A percentile compares a stretch with the other conserved stretches of the same genome.
Evolutionary conservation across 768 basidiomycete genomes (phyloP).

Genomic region (Hypholoma sublateritium): DNA sequence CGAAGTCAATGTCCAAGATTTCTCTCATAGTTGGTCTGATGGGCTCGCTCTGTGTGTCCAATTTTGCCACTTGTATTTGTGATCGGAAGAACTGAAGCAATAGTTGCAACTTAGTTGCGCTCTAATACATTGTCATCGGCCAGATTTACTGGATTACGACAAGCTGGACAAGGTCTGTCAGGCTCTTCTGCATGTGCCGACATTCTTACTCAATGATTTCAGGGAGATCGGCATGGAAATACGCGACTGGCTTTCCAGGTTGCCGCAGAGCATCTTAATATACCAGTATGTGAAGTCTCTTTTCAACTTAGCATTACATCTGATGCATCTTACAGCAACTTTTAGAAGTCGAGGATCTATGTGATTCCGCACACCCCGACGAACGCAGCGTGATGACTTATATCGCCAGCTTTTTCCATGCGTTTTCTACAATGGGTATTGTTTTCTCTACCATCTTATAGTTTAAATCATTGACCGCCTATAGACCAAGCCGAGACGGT

Average conservation of each 20-base stretch:
- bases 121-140: slow-evolving; percentile 95
- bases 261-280: slow-evolving; percentile 85
- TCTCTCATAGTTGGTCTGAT: slow-evolving; percentile 90
- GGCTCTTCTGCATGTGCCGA: not conserved
- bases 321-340: slow-evolving; percentile 60
- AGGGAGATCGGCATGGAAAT: slow-evolving; percentile 80
- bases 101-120: slow-evolving; percentile 70
- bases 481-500: slow-evolving; percentile 94
- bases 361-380: slow-evolving; percentile 84
- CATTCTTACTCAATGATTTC: slow-evolving; percentile 8
- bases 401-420: slow-evolving; percentile 96
- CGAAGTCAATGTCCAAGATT: slow-evolving; percentile 93
- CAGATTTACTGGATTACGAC: slow-evolving; percentile 91
- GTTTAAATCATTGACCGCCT: slow-evolving; percentile 7
- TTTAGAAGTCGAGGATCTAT: slow-evolving; percentile 94
- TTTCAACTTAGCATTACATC: not conserved
- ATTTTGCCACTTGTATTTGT: slow-evolving; percentile 6
- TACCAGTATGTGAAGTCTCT: slow-evolving; percentile 63
- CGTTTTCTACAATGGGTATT: slow-evolving; percentile 94
- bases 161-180: slow-evolving; percentile 73
- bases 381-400: slow-evolving; percentile 99
- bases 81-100: slow-evolving; percentile 3
- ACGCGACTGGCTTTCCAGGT: slow-evolving; percentile 86
- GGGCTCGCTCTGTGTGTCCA: slow-evolving; percentile 87
- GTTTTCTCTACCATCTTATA: not conserved